Evolutionary conservation across 2,329 filamentous ascomycete species (phyloP).

Genomic region (Xylaria hypoxylon): DNA sequence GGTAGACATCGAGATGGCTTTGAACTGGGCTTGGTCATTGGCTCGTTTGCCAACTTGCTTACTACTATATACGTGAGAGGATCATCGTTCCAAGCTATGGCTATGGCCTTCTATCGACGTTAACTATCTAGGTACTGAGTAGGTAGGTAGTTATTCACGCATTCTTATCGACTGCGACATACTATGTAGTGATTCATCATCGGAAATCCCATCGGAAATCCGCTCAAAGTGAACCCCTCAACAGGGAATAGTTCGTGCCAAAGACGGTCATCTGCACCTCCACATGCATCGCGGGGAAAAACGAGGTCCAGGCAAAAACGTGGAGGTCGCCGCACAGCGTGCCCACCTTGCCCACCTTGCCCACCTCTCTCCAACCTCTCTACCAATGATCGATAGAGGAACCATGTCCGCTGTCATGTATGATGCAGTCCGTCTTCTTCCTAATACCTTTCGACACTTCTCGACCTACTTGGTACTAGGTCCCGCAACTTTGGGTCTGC

Average conservation of each 20-base stretch:
- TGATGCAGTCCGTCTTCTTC: slow-evolving; percentile 21
- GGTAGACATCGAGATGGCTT: not conserved
- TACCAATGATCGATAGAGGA: slow-evolving; percentile 29
- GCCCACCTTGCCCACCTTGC: slow-evolving; percentile 32
- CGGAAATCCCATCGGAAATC: not conserved
- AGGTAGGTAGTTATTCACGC: slow-evolving; percentile 20
- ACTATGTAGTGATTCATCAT: slow-evolving; percentile 4
- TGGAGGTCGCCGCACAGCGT: slow-evolving; percentile 48
- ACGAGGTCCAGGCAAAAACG: slow-evolving; percentile 45
- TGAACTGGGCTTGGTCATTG: not conserved
- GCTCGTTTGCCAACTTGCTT: not conserved
- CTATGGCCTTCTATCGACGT: not conserved
- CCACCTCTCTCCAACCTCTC: slow-evolving; percentile 33
- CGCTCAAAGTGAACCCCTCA: slow-evolving; percentile 39
- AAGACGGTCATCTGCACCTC: slow-evolving; percentile 49
- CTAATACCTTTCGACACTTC: not conserved
- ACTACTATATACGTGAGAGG: not conserved
- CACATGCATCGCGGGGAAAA: slow-evolving; percentile 47
- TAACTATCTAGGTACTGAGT: not conserved
- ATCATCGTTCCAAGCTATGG: not conserved
- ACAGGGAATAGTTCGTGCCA: slow-evolving; percentile 45
- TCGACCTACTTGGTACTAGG: slow-evolving; percentile 1
- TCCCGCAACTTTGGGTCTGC: slow-evolving; percentile 17
- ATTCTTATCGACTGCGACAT: slow-evolving; percentile 4
- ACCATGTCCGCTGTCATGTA: slow-evolving; percentile 18